Base-by-base conservation (phyloP, 257 asterid species). In the Salvia rosmarinus region DNA sequence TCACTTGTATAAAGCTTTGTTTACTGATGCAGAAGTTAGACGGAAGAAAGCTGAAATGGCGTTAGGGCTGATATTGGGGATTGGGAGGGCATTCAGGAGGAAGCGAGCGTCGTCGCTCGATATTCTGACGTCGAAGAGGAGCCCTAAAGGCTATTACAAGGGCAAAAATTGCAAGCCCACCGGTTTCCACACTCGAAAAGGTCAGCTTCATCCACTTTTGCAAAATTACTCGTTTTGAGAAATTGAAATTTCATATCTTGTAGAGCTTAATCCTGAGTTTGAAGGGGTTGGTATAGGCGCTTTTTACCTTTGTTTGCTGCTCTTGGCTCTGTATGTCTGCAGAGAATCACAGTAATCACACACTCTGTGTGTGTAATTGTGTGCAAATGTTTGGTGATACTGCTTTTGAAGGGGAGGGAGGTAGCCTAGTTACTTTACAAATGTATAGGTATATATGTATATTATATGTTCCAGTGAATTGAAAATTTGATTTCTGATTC, bases 101-200 rank as follows among this genome's bases (percentile, higher is more conserved):
- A 92, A 92, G 82, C 86, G 95, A 2, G 74, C 96, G 0, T 85
- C 98, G 35, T 82, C 98, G 39, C 92, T 90, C 37, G 91, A 90
- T 72, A 92, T 92, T 49, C 83, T 92, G 58, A 90, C 96, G 8
- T 77, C 98, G 8, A 90, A 90, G 83, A 75, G 78, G 60, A 80
- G 90, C 62, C 96, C 92, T 7, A 80, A 85, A 17, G 88, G 89
- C 44, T 90, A 64, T 54, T 92, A 92, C 87, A 92, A 92, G 90
- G 98, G 98, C 4, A 92, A 90, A 61, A 84, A 84, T 72, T 92
- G 96, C 95, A 88, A 84, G 78, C 93, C 96, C 64, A 88, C 98
- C 10, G 98, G 98, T 76, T 90, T 90, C 35, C 97, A 90, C 81
- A 92, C 98, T 79, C 97, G 93, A 72, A 92, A 90, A 92, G 97